Evolutionary conservation across 202 grass and related monocot species (phyloP), one percentile per base, ranked within the genome.

Genomic region (Carex arenaria): DNA sequence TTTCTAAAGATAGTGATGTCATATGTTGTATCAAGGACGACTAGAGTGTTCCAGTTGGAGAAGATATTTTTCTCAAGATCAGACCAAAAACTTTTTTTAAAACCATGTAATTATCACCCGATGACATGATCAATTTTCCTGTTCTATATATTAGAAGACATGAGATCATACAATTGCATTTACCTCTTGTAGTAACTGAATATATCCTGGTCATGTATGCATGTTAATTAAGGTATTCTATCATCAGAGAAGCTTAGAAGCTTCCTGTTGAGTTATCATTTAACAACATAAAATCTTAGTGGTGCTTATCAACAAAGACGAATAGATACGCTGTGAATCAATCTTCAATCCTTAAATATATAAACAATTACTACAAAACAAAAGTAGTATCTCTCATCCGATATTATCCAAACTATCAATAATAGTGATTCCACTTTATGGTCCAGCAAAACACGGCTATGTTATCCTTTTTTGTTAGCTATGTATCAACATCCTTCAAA

Each of bases 401-500:
- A 75, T 28, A 55, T 55, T 51, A 72, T 55, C 72, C 49, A 64
- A 64, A 43, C 31, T 62, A 80, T 66, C 66, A 51, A 51, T 23
- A 17, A 14, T 12, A 64, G 17, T 7, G 22, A 51, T 64, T 59
- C 45, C 28, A 43, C 79, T 82, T 80, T 80, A 64, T 80, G 77
- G 45, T 66, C 40, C 60, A 81, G 38, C 79, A 64, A 65, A 81
- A 81, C 79, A 64, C 79, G 79, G 47, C 18, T 63, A 81, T 81
- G 28, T 30, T 53, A 20, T 49, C 36, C 13, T 53, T 65, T 51
- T 51, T 63, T 82, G 79, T 52, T 82, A 82, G 79, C 79, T 65
- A 82, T 76, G 55, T 32, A 76, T 82, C 62, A 82, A 67, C 79
- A 67, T 82, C 79, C 22, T 30, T 30, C 18, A 67, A 82, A 82